A percentile compares a stretch with the other conserved stretches of the same genome.
Evolutionary conservation across 306 rosid genomes (phyloP).

Genomic region (Gastrolobium villosum): DNA sequence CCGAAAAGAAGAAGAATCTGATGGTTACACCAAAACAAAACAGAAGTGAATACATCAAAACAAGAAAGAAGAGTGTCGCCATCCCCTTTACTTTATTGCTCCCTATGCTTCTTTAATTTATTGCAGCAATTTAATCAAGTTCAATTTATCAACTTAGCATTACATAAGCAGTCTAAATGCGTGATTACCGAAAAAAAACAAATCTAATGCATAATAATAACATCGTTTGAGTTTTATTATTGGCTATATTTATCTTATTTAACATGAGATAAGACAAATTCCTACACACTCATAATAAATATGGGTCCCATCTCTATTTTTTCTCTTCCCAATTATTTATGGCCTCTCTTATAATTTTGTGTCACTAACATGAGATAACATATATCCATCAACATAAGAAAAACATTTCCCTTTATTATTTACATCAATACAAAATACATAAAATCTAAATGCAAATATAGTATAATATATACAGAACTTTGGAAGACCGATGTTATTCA

Average conservation of each 20-base stretch:
- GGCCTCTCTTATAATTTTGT: too few relatives aligned
- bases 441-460: not conserved
- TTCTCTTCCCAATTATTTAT: too few relatives aligned
- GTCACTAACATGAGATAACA: too few relatives aligned
- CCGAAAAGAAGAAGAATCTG: constrained; percentile 15
- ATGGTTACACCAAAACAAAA: constrained; percentile 38
- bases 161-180: not conserved
- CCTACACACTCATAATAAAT: too few relatives aligned
- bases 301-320: too few relatives aligned
- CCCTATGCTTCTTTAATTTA: not conserved
- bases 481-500: not conserved
- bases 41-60: constrained; percentile 16
- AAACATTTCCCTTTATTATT: too few relatives aligned
- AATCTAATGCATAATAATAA: not conserved
- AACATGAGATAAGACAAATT: too few relatives aligned
- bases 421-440: not conserved
- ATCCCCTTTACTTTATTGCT: constrained; percentile 3
- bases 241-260: too few relatives aligned
- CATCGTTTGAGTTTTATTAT: not conserved
- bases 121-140: not conserved
- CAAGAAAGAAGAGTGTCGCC: constrained; percentile 22
- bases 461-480: not conserved
- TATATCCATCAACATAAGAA: too few relatives aligned
- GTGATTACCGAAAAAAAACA: not conserved
- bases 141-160: not conserved